Conservation (phyloP, 768 basidiomycete species). For the Sistotremastrum niveocremeum region DNA sequence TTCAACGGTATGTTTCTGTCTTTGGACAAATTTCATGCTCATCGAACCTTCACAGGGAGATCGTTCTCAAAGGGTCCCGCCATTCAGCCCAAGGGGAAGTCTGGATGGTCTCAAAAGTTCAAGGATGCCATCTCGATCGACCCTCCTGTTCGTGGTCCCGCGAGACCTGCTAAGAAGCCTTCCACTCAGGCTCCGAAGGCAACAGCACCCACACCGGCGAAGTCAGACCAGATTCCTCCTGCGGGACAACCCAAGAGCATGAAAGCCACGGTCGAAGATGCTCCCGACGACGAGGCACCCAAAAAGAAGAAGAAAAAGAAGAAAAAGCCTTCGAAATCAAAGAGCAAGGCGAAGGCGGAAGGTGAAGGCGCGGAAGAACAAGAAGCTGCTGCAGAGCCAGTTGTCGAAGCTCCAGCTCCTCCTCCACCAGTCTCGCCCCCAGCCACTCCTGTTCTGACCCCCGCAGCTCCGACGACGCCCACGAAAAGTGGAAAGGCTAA, state of each 20-base stretch:
- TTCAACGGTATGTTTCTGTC: slow-evolving; percentile 40
- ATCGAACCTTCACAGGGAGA: slow-evolving; percentile 19
- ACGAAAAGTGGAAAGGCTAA: neutral
- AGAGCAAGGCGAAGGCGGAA: slow-evolving; percentile 25
- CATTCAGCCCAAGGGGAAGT: slow-evolving; percentile 22
- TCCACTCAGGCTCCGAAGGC: neutral
- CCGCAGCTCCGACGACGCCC: slow-evolving; percentile 5
- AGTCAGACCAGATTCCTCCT: neutral
- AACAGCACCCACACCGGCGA: neutral
- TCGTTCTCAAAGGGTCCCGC: slow-evolving; percentile 40
- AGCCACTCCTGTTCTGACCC: neutral
- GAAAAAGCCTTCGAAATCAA: slow-evolving; percentile 67
- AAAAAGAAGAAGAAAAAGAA: slow-evolving; percentile 71
- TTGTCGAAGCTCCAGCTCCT: slow-evolving; percentile 6
- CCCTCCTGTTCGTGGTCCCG: slow-evolving; percentile 2
- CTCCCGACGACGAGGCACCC: slow-evolving; percentile 37
- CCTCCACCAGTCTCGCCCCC: slow-evolving; percentile 2
- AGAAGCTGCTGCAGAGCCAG: slow-evolving; percentile 5
- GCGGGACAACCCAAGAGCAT: slow-evolving; percentile 16
- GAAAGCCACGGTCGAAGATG: slow-evolving; percentile 54
- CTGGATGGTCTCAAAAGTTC: too few species aligned
- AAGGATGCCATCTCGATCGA: slow-evolving; percentile 1
- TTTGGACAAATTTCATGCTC: too few species aligned
- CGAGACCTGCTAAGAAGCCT: neutral
- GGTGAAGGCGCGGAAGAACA: slow-evolving; percentile 9